Base-by-base conservation (phyloP, 495 filamentous ascomycete genomes). In the Xylaria bambusicola region DNA sequence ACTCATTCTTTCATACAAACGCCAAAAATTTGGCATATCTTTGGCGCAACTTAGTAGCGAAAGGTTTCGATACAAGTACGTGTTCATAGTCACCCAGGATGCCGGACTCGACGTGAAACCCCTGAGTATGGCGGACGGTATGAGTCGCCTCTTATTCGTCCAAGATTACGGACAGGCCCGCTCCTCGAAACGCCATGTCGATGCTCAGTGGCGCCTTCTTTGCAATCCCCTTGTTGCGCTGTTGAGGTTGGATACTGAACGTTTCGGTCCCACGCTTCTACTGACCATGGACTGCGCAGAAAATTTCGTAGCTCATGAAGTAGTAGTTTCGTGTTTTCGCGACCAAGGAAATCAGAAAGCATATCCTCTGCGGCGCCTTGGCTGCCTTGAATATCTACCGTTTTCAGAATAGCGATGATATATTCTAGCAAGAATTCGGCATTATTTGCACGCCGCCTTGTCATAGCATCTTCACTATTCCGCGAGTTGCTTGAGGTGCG, bases 351-450 rank as follows among this genome's bases (percentile, higher is more conserved):
- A 36, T 96, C 93, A 15, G 85, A 75, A n/a, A 97, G 71, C 76
- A 97, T 86, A 33, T 92, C 88, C 69, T 96, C 92, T 0, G 94
- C 92, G 59, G 93, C 88, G 4, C 93, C 92, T 12, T 82, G 82
- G 66, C 88, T 89, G 8, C 86, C 89, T 66, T 92, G 92, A n/a
- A 94, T 81, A 69, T 98, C 93, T 18, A 96, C 86, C 0, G 89
- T 91, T 64, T 92, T 95, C 38, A 98, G 75, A 45, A 98, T 92
- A 31, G 89, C 89, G 46, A 97, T 73, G 55, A 95, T 84, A 65
- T 96, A 97, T 63, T 94, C 91, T 20, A 97, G 84, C 23, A 98
- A 69, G 58, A 96, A 98, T 66, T 96, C 93, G 12, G 89, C 86
- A 70, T 93, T 95, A 62, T 87, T 89, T 3, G 82, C 80, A 42